Conservation (phyloP, 768 basidiomycete genomes). For the Chiua virens region DNA sequence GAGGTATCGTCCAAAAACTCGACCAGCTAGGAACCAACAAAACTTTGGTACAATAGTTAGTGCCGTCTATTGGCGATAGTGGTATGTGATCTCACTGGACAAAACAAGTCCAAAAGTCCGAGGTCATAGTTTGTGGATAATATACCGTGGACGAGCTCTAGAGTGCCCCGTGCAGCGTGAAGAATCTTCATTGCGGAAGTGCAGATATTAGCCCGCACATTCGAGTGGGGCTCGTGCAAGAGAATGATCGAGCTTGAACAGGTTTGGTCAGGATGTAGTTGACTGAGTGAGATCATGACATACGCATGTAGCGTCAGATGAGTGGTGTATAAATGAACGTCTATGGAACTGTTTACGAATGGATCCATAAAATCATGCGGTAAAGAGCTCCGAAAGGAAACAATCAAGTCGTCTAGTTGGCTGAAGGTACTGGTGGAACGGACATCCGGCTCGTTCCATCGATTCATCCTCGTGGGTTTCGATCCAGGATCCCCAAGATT, state of each 20-base stretch:
- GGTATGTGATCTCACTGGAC: slow-evolving; percentile 47
- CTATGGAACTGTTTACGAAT: slow-evolving; percentile 51
- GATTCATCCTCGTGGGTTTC: slow-evolving; percentile 21
- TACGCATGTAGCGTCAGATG: slow-evolving; percentile 34
- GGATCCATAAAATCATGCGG: slow-evolving; percentile 57
- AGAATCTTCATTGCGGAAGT: slow-evolving; percentile 70
- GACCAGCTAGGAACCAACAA: slow-evolving; percentile 68
- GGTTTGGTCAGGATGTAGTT: slow-evolving; percentile 35
- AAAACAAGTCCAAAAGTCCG: slow-evolving; percentile 67
- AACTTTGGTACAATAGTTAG: slow-evolving; percentile 39
- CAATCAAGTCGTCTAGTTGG: slow-evolving; percentile 58
- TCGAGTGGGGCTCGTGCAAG: slow-evolving; percentile 76
- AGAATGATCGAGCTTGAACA: slow-evolving; percentile 59
- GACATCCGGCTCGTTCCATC: slow-evolving; percentile 50
- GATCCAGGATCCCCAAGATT: slow-evolving; percentile 54
- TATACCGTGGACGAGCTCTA: slow-evolving; percentile 65
- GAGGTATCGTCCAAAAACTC: slow-evolving; percentile 65
- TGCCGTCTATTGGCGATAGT: not conserved
- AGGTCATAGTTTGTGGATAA: slow-evolving; percentile 74
- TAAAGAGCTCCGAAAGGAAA: slow-evolving; percentile 58
- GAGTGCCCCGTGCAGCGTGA: slow-evolving; percentile 60
- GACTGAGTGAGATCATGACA: slow-evolving; percentile 20
- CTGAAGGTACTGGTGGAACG: slow-evolving; percentile 62
- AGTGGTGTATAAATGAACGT: slow-evolving; percentile 54
- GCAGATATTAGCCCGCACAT: slow-evolving; percentile 55